Evolutionary conservation across 148 eudicot species (phyloP).

Genomic region (Vaccinium myrtillus): DNA sequence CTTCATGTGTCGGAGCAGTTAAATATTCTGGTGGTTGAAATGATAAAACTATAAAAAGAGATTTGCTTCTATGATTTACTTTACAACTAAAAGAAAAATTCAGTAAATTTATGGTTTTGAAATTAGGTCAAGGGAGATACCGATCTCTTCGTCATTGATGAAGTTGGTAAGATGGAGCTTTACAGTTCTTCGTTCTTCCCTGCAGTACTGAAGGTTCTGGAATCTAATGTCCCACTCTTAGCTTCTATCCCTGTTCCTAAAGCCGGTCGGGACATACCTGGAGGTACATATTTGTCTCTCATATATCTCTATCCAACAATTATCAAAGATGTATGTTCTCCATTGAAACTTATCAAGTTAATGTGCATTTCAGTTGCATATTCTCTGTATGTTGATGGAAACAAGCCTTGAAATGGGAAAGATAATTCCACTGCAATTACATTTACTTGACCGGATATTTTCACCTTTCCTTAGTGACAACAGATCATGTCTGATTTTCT

Average conservation of each 20-base stretch:
- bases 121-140: conserved; percentile 80
- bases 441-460: neutral
- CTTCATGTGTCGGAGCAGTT: neutral
- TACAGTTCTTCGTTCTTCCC: conserved; percentile 84
- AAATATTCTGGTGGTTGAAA: neutral
- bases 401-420: neutral
- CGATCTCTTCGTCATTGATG: conserved; percentile 80
- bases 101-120: neutral
- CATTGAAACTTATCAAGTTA: neutral
- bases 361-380: neutral
- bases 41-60: neutral
- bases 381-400: neutral
- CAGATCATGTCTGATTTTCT: conserved; percentile 3
- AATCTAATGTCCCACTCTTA: conserved; percentile 72
- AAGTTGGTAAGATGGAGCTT: conserved; percentile 95
- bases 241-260: conserved; percentile 78
- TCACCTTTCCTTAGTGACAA: neutral
- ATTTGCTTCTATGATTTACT: neutral
- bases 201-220: conserved; percentile 71
- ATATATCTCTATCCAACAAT: neutral
- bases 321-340: neutral
- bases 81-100: neutral
- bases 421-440: neutral
- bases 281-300: conserved; percentile 39
- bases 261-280: conserved; percentile 86